Conservation (phyloP, 768 basidiomycete species). For the Thelephora ganbajun region DNA sequence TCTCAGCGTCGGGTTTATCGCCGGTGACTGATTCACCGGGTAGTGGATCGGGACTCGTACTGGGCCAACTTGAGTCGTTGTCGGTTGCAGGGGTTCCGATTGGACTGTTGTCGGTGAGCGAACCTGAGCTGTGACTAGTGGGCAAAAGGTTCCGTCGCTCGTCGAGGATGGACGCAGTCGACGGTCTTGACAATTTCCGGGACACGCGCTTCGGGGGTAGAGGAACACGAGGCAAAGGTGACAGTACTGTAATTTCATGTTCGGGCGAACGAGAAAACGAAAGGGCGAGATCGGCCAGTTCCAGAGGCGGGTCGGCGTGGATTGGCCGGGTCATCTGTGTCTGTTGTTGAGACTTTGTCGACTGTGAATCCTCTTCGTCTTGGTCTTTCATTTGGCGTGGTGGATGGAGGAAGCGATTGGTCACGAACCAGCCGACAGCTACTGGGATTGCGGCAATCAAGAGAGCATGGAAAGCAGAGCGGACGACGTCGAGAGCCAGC, state of each 20-base stretch:
- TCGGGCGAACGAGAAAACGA: background rate
- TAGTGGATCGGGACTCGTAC: background rate
- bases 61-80: background rate
- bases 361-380: background rate
- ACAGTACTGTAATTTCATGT: conserved; percentile 2
- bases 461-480: too few species aligned
- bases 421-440: too few species aligned
- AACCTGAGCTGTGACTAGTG: conserved; percentile 12
- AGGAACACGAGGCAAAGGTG: conserved; percentile 22
- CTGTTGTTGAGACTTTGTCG: conserved; percentile 4
- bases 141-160: conserved; percentile 26
- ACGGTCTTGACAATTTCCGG: conserved; percentile 21
- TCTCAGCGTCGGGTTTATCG: too few species aligned
- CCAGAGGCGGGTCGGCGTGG: background rate
- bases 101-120: conserved; percentile 3
- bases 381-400: too few species aligned
- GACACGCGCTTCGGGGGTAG: conserved; percentile 13
- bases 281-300: conserved; percentile 2
- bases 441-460: too few species aligned
- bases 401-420: too few species aligned
- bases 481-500: too few species aligned
- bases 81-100: conserved; percentile 1
- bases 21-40: too few species aligned
- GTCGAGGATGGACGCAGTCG: conserved; percentile 32
- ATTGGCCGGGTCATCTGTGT: conserved; percentile 1